phyloP scores from a whole-genome alignment of 2,329 filamentous ascomycete species.

The Cadophora sp. region DNA sequence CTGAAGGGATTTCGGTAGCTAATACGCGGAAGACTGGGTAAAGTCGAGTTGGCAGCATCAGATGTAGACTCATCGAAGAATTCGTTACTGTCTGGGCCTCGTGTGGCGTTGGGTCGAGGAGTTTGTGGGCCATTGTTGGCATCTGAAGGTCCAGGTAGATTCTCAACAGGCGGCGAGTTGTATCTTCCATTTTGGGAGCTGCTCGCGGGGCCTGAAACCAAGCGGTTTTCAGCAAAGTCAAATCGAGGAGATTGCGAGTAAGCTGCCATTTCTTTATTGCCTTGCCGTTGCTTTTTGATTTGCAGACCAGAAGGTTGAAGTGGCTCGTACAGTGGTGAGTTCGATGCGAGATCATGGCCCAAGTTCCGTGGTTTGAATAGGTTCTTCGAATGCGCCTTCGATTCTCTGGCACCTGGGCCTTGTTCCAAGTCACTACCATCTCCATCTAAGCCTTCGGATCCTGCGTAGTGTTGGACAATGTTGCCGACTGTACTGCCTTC shows the following conservation, averaged over 20 bases:
- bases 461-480: conserved; percentile 20
- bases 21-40: conserved; percentile 25
- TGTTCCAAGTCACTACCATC: not conserved
- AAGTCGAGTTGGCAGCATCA: conserved; percentile 21
- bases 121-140: not conserved
- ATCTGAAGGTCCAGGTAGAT: no score
- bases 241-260: no score
- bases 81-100: not conserved
- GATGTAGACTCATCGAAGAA: conserved; percentile 13
- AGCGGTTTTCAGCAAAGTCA: no score
- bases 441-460: conserved; percentile 15
- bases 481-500: conserved; percentile 43
- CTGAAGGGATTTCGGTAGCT: conserved; percentile 23
- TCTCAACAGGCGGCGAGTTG: no score
- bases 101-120: not conserved
- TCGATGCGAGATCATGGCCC: not conserved
- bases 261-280: not conserved
- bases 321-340: conserved; percentile 1
- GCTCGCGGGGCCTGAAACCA: no score
- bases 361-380: not conserved
- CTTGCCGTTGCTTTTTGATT: conserved; percentile 2
- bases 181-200: no score
- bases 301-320: conserved; percentile 13
- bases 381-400: conserved; percentile 5
- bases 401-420: not conserved